phyloP scores from a whole-genome alignment of 176 grass and related monocot species.

The Juncus inflexus region DNA sequence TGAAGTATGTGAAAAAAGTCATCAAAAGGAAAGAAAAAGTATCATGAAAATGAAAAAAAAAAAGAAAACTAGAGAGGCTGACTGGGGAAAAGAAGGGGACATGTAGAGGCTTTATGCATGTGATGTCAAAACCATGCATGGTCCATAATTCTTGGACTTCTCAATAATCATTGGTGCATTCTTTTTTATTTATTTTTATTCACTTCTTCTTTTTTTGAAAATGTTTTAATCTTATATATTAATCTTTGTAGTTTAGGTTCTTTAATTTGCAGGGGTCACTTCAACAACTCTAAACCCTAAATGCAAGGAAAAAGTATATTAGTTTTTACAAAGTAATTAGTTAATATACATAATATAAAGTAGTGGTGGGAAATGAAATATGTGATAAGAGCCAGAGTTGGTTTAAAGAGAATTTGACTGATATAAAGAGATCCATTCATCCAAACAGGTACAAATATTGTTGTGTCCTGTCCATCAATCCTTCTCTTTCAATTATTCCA shows the following conservation, averaged over 20 bases:
- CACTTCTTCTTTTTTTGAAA: not conserved
- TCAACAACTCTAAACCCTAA: too few relatives aligned
- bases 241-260: not conserved
- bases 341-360: too few relatives aligned
- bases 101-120: constrained; percentile 25
- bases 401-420: constrained; percentile 16
- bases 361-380: too few relatives aligned
- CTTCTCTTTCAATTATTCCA: constrained; percentile 13
- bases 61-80: not conserved
- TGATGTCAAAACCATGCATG: constrained; percentile 9
- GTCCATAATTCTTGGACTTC: not conserved
- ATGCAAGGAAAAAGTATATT: too few relatives aligned
- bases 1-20: constrained; percentile 11
- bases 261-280: too few relatives aligned
- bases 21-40: constrained; percentile 19
- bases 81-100: constrained; percentile 2
- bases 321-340: too few relatives aligned
- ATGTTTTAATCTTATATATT: not conserved
- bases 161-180: constrained; percentile 18
- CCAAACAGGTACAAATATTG: not conserved
- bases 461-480: constrained; percentile 8
- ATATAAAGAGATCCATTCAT: constrained; percentile 8
- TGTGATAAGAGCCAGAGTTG: too few relatives aligned
- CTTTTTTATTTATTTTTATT: not conserved
- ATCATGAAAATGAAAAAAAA: not conserved